Evolutionary conservation across 202 grass and related monocot species (phyloP), one percentile per base, ranked within the genome.

Genomic region (Alloteropsis angusta): DNA sequence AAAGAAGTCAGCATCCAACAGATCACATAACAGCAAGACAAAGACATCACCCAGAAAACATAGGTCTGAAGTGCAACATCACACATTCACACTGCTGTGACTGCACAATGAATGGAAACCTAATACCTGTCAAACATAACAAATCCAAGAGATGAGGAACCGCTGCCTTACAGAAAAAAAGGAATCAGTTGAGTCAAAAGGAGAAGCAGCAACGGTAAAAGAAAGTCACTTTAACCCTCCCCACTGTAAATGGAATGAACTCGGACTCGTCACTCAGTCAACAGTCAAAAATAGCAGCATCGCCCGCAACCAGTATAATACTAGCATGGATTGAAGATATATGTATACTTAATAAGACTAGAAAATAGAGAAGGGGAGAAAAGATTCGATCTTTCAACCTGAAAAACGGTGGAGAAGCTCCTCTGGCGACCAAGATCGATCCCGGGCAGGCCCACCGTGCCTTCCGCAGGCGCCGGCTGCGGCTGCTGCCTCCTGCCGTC

Each of bases 381-480:
- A 75, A 72, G 11, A 71, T 77, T 64, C 48, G 60, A 81, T 81
- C 68, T 75, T 68, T 60, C 35, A 45, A 99, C 96, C 96, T 95
- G 92, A 77, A 95, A 92, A 75, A 95, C 82, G 21, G 65, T 72
- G 37, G 81, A 68, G 75, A 95, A 89, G 79, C 72, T 78, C 46
- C 89, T 92, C 50, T 91, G 90, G 0, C 72, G 88, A 26, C 85
- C 84, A 28, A 80, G 75, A 65, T 88, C 85, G 67, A 82, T 77
- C 60, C 85, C 87, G 56, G 84, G 86, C 32, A 92, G 23, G 2
- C 89, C 78, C 4, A 85, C 54, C 5, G 84, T 62, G 32, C 86
- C 81, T 3, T 90, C 75, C 0, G 39, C 79, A 10, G 48, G 84
- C 21, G 37, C 11, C 36, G 18, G 38, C 70, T 12, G 36, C 72